Evolutionary conservation across 768 basidiomycete genomes (phyloP).

Genomic region (Kwoniella sp.): DNA sequence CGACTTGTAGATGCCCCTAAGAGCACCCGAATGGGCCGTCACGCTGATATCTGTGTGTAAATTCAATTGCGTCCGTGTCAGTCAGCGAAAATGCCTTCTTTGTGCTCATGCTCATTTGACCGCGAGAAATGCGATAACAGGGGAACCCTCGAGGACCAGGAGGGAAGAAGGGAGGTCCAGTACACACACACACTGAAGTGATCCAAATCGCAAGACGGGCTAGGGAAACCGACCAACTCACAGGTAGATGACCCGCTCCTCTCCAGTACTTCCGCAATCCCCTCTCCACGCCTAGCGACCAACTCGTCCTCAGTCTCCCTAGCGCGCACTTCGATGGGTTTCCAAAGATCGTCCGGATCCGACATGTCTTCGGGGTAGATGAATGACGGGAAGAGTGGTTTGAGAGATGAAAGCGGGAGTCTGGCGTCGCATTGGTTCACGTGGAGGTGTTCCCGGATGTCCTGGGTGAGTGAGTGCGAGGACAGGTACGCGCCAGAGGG

Average conservation of each 20-base stretch:
- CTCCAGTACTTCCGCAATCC: constrained; percentile 25
- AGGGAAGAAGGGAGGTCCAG: too few species aligned
- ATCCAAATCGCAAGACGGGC: too few species aligned
- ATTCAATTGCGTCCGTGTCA: too few species aligned
- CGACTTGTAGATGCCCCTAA: constrained; percentile 28
- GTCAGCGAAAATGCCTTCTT: too few species aligned
- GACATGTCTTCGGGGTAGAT: constrained; percentile 20
- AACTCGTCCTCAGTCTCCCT: constrained; percentile 38
- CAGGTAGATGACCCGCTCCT: constrained; percentile 27
- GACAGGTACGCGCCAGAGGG: not conserved
- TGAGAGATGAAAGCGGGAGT: constrained; percentile 8
- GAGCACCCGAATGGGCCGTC: constrained; percentile 35
- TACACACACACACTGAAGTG: too few species aligned
- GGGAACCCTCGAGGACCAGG: too few species aligned
- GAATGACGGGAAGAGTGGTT: constrained; percentile 28
- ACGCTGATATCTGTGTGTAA: constrained; percentile 43
- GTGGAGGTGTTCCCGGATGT: constrained; percentile 41
- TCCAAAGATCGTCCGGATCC: constrained; percentile 28
- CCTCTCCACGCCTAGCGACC: constrained; percentile 24
- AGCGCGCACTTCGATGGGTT: constrained; percentile 15
- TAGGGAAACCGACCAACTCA: constrained; percentile 6
- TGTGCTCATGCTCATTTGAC: too few species aligned
- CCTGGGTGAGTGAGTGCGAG: constrained; percentile 10
- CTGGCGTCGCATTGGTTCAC: constrained; percentile 33
- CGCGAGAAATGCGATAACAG: too few species aligned